These are phyloP conservation scores for Aspergillus sp. DNA, from an alignment of 2,329 filamentous ascomycete species.

Conservation along the genomic window DNA sequence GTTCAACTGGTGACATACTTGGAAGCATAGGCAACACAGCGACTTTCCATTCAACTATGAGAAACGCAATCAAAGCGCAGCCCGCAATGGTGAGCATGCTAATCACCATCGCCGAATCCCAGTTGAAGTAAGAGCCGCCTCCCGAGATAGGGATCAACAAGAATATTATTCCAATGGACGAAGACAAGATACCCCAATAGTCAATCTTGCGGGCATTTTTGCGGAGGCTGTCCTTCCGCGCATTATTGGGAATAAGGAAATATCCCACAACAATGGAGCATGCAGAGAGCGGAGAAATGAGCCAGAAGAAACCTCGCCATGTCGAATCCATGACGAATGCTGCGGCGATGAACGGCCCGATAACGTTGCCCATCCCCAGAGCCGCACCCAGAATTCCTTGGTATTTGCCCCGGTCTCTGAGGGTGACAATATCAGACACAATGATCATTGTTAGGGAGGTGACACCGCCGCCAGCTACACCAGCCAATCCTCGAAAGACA, in stretches of 20 bases:
- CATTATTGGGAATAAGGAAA: conserved; percentile 56
- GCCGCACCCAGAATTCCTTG: conserved; percentile 50
- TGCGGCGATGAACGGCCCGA: conserved; percentile 52
- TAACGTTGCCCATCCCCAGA: conserved; percentile 50
- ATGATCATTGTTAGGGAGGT: conserved; percentile 63
- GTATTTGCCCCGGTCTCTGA: conserved; percentile 61
- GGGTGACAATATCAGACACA: conserved; percentile 60
- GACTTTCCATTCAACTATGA: conserved; percentile 59
- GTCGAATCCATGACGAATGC: conserved; percentile 47
- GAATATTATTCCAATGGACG: conserved; percentile 59
- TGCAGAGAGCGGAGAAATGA: conserved; percentile 55
- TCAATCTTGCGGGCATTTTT: conserved; percentile 60
- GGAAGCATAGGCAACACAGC: conserved; percentile 62
- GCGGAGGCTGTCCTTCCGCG: conserved; percentile 49
- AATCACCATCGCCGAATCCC: conserved; percentile 60
- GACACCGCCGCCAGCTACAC: conserved; percentile 65
- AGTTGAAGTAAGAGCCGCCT: conserved; percentile 59
- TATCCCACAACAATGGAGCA: conserved; percentile 51
- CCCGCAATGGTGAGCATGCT: conserved; percentile 58
- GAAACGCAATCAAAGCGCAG: conserved; percentile 51
- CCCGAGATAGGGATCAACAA: conserved; percentile 66
- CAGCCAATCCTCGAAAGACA: conserved; percentile 61
- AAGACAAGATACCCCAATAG: conserved; percentile 58
- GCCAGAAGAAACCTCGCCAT: conserved; percentile 53
- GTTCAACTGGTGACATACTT: conserved; percentile 25